These are phyloP conservation scores for Venturiaceae sp. DNA, from an alignment of 2,329 filamentous ascomycete species.

Conservation along the genomic window DNA sequence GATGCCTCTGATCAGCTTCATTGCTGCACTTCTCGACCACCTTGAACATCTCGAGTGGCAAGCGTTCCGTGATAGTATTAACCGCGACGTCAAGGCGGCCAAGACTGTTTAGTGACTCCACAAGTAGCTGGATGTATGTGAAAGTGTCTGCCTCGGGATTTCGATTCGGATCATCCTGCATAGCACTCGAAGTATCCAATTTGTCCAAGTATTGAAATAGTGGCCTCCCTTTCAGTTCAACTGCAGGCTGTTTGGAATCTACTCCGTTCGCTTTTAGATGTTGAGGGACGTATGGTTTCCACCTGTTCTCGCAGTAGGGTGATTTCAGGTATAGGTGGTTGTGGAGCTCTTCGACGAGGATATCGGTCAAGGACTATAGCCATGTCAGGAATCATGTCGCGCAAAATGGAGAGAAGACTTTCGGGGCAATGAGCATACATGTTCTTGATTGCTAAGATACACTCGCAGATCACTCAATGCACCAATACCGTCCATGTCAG, in stretches of 20 bases:
- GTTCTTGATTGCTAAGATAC: slow-evolving; percentile 90
- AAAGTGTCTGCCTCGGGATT: slow-evolving; percentile 96
- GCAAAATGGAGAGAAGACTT: slow-evolving; percentile 1
- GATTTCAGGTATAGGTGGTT: slow-evolving; percentile 97
- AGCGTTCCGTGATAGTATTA: slow-evolving; percentile 80
- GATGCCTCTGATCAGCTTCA: slow-evolving; percentile 87
- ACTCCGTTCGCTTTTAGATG: slow-evolving; percentile 38
- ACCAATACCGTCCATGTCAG: slow-evolving; percentile 85
- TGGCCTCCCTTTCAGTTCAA: slow-evolving; percentile 40
- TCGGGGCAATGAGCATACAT: slow-evolving; percentile 26
- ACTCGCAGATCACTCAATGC: slow-evolving; percentile 75
- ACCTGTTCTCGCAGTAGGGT: slow-evolving; percentile 91
- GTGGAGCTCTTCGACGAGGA: slow-evolving; percentile 92
- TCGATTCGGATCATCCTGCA: slow-evolving; percentile 80
- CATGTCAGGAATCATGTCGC: background rate
- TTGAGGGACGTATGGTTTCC: slow-evolving; percentile 70
- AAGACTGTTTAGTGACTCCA: slow-evolving; percentile 85
- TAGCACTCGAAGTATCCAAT: slow-evolving; percentile 42
- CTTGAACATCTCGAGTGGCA: slow-evolving; percentile 87
- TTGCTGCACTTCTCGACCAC: slow-evolving; percentile 93
- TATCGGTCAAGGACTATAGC: slow-evolving; percentile 65
- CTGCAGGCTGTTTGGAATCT: slow-evolving; percentile 20
- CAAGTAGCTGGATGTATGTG: slow-evolving; percentile 76
- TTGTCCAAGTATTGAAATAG: slow-evolving; percentile 48
- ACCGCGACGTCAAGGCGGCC: slow-evolving; percentile 77